These are phyloP conservation scores for Pyracantha coccinea DNA, from an alignment of 331 rosid species.

Conservation along the genomic window DNA sequence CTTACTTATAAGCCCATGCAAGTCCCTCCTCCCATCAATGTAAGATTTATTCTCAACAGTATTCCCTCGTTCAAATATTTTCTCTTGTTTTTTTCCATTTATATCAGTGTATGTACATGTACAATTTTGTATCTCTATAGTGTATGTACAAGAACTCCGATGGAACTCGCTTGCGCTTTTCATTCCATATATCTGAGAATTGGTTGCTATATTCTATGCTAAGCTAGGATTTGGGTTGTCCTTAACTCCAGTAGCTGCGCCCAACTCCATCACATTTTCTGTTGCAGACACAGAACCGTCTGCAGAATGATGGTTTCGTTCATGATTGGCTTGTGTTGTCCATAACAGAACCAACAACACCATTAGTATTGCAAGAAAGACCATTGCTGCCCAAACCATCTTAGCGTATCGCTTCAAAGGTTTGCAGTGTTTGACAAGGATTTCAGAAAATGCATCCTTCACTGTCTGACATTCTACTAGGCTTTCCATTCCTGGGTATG, in stretches of 20 bases:
- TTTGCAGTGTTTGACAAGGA: slow-evolving; percentile 48
- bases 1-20: neutral
- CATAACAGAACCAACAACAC: slow-evolving; percentile 36
- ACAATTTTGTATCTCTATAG: neutral
- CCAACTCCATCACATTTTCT: slow-evolving; percentile 17
- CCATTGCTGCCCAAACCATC: slow-evolving; percentile 40
- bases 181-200: neutral
- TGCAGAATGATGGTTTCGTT: slow-evolving; percentile 10
- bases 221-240: neutral
- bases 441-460: slow-evolving; percentile 49
- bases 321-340: slow-evolving; percentile 21
- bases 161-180: neutral
- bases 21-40: accelerated
- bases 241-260: slow-evolving; percentile 14
- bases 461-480: slow-evolving; percentile 54
- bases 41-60: neutral
- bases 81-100: neutral
- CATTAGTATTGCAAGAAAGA: slow-evolving; percentile 38
- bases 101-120: neutral
- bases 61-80: neutral
- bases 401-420: slow-evolving; percentile 39
- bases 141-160: neutral
- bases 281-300: slow-evolving; percentile 28
- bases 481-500: slow-evolving; percentile 44
- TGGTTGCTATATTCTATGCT: neutral